Evolutionary conservation across 2,329 filamentous ascomycete species (phyloP), one percentile per base, ranked within the genome.

Genomic region (Eutypella sp.): DNA sequence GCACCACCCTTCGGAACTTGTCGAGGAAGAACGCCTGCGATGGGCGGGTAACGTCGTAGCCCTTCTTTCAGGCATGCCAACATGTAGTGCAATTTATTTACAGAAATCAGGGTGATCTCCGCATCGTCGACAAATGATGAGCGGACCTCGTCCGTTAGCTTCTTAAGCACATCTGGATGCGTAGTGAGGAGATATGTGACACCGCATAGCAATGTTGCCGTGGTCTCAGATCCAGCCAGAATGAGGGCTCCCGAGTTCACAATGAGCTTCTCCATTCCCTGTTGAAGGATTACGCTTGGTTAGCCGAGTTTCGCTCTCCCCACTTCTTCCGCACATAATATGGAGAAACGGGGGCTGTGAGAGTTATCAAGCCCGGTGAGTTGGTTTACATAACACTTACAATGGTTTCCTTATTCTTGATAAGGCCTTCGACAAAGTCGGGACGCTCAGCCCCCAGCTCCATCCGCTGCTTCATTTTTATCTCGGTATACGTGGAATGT

Each of bases 81-180:
- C 27, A 70, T 54, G 41, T 67, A 69, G 0, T 53, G 52, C 29
- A 69, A 53, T 2, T 45, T 48, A 23, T 50, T 53, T 13, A 62
- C 59, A 5, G 51, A 52, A 16, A 48, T 37, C 10, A 64, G 58
- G n/a, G 54, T 58, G 40, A 68, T 67, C 13, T 65, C 57, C 3
- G 62, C 59, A 0, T 66, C 60, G 1, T 50, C 53, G 1, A 65
- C 57, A 52, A 76, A 76, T 0, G 62, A 45, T 4, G 51, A 46
- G 3, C 71, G 64, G 3, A 76, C 59, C 49, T 77, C 74, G 1
- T 59, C 48, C 3, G 57, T 60, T 3, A 78, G 58, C 29, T 62
- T 67, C 2, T 57, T 49, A 40, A 73, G 52, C 0, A 61, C 58
- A 2, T 61, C 51, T 0, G 64, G 65, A 41, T 70, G 62, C 3